Evolutionary conservation across 139 green algal genomes (phyloP).

Genomic region (Pseudopediastrum boryanum): DNA sequence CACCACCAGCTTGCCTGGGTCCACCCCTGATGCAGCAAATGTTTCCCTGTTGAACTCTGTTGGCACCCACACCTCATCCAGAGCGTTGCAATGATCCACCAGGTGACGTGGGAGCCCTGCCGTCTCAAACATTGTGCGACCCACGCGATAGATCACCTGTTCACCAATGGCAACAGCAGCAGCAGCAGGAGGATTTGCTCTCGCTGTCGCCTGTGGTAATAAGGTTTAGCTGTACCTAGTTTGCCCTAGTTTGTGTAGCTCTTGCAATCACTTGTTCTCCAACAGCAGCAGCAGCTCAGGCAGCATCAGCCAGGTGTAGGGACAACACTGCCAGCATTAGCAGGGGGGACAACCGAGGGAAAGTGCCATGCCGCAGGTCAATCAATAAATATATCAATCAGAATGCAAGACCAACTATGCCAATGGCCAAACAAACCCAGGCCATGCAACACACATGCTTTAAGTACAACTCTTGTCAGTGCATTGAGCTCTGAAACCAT

Average conservation of each 20-base stretch:
- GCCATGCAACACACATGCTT: too few species aligned
- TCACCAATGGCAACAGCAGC: background rate
- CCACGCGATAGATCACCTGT: constrained; percentile 28
- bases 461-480: too few species aligned
- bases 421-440: too few species aligned
- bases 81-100: constrained; percentile 49
- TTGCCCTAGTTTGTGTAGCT: background rate
- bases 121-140: constrained; percentile 38
- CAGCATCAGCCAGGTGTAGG: too few species aligned
- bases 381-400: too few species aligned
- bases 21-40: constrained; percentile 22
- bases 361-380: too few species aligned
- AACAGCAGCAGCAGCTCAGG: too few species aligned
- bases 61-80: constrained; percentile 58
- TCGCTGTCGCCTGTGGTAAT: background rate
- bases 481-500: too few species aligned
- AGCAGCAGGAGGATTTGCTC: background rate
- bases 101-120: constrained; percentile 9
- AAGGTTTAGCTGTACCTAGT: background rate
- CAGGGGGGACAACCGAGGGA: too few species aligned
- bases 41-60: constrained; percentile 29
- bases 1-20: constrained; percentile 34
- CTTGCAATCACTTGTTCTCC: too few species aligned
- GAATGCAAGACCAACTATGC: too few species aligned
- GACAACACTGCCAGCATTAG: too few species aligned